These are phyloP conservation scores for Podaxis mareebaensis DNA, from an alignment of 768 basidiomycete species.

Conservation along the genomic window DNA sequence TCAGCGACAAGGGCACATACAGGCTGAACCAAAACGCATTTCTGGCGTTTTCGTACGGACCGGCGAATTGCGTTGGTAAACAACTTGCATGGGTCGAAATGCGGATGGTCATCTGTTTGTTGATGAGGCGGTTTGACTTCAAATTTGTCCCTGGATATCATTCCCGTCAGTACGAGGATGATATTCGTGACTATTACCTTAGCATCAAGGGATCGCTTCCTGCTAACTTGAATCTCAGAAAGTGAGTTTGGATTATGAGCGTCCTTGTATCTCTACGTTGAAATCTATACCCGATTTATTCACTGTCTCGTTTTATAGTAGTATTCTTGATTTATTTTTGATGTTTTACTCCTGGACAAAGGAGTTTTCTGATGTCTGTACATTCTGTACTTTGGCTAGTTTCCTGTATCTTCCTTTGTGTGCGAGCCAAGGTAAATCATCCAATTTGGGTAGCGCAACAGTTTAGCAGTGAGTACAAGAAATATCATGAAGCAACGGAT, in stretches of 20 bases:
- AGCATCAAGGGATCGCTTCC: constrained; percentile 32
- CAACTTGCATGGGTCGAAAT: constrained; percentile 36
- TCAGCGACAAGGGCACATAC: constrained; percentile 26
- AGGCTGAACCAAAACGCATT: constrained; percentile 25
- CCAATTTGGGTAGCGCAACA: constrained; percentile 3
- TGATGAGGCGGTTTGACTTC: constrained; percentile 41
- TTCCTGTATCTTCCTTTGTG: background rate
- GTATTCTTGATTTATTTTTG: background rate
- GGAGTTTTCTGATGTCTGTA: too few relatives aligned
- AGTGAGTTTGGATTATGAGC: constrained; percentile 12
- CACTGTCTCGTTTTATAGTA: background rate
- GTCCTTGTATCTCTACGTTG: background rate
- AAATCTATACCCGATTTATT: background rate
- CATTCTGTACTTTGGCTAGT: too few relatives aligned
- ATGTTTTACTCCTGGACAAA: too few relatives aligned
- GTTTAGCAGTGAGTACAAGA: constrained; percentile 15
- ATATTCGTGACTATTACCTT: constrained; percentile 37
- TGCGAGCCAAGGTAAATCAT: background rate
- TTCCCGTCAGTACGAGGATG: constrained; percentile 30
- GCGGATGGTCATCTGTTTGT: constrained; percentile 35
- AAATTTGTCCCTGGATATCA: constrained; percentile 33
- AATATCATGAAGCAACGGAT: constrained; percentile 8
- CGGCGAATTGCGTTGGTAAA: constrained; percentile 51
- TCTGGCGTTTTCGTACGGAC: constrained; percentile 44
- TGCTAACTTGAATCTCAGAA: constrained; percentile 33